phyloP scores from a whole-genome alignment of 2,329 filamentous ascomycete genomes.

The Beauveria sp. region DNA sequence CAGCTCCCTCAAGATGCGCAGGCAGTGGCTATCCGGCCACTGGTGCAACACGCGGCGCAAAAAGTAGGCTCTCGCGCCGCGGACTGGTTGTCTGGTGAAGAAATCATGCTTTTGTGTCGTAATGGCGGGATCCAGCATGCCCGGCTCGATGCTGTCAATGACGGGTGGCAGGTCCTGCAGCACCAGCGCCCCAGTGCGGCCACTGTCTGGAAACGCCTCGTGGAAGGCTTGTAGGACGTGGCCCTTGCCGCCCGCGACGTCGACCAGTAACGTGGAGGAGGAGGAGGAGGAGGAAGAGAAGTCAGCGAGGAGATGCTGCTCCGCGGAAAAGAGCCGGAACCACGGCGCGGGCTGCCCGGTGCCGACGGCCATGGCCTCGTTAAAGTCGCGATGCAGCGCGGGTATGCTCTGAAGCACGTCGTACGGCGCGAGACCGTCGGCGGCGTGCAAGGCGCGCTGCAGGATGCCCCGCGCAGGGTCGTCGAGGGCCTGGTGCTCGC shows the following conservation, averaged over 20 bases:
- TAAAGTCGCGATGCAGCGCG: background rate
- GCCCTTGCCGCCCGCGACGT: conserved; percentile 22
- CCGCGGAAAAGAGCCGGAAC: conserved; percentile 16
- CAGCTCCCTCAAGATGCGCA: conserved; percentile 15
- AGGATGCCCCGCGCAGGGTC: background rate
- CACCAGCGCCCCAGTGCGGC: conserved; percentile 14
- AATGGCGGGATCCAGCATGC: conserved; percentile 16
- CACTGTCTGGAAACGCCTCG: conserved; percentile 16
- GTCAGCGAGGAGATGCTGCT: conserved; percentile 20
- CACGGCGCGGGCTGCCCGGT: background rate
- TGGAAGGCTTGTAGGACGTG: conserved; percentile 22
- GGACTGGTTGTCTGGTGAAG: conserved; percentile 25
- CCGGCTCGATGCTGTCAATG: conserved; percentile 15
- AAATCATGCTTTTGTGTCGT: conserved; percentile 27
- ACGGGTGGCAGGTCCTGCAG: conserved; percentile 21
- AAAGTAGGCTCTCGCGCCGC: conserved; percentile 20
- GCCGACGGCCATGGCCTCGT: background rate
- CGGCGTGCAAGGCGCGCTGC: background rate
- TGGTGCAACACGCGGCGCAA: conserved; percentile 20
- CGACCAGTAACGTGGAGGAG: conserved; percentile 19
- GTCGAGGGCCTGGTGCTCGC: background rate
- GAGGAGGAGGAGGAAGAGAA: background rate
- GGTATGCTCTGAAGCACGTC: background rate
- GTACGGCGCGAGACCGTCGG: background rate
- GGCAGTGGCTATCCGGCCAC: conserved; percentile 17